Percentiles rank a stretch among this genome's conserved stretches.
phyloP scores from a whole-genome alignment of 306 rosid genomes.

The Pyrus bretschneideri region DNA sequence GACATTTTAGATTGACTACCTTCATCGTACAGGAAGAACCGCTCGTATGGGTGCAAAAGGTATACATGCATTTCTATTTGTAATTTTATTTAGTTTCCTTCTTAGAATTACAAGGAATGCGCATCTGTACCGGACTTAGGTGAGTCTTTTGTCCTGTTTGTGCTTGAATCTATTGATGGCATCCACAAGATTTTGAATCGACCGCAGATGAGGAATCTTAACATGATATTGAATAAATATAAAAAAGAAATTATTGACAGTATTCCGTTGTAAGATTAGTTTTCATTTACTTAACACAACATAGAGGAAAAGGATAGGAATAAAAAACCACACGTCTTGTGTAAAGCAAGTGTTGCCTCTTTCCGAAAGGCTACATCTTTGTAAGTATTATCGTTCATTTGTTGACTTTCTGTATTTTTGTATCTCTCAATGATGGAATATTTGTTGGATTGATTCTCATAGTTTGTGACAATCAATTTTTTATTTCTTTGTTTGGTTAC shows the following conservation, averaged over 20 bases:
- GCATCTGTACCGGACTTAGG: background rate
- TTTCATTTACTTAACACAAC: background rate
- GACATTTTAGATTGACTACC: conserved; percentile 69
- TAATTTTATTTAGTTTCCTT: background rate
- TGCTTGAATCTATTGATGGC: too few relatives aligned
- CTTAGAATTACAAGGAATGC: background rate
- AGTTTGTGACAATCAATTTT: background rate
- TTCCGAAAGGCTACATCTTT: background rate
- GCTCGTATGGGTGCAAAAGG: conserved; percentile 99
- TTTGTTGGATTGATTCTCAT: background rate
- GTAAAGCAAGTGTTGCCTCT: background rate
- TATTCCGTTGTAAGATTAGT: background rate
- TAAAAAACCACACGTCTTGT: background rate
- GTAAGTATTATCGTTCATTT: background rate
- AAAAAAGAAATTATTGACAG: background rate
- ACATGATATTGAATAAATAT: background rate
- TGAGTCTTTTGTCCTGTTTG: background rate
- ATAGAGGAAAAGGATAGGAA: background rate
- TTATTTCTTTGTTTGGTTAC: background rate
- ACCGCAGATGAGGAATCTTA: background rate
- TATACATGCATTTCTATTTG: background rate
- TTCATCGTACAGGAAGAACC: conserved; percentile 96
- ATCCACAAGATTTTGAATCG: background rate
- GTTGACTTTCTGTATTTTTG: background rate
- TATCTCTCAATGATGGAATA: background rate